These are phyloP conservation scores for Talaromyces sp. DNA, from an alignment of 2,329 filamentous ascomycete species.

Conservation along the genomic window DNA sequence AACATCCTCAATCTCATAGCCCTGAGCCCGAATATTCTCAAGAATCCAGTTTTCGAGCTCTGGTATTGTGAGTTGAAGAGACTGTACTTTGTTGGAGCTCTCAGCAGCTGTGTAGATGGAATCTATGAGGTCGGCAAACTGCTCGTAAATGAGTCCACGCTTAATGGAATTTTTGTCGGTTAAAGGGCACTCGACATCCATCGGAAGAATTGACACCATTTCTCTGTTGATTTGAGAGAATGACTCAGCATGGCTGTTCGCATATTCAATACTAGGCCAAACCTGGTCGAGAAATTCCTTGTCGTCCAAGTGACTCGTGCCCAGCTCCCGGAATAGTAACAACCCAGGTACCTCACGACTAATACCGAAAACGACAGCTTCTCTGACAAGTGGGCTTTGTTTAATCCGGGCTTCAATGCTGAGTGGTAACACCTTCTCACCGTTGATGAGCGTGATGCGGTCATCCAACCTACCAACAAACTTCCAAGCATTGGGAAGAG, in stretches of 20 bases:
- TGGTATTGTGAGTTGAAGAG: slow-evolving; percentile 26
- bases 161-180: slow-evolving; percentile 55
- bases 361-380: slow-evolving; percentile 54
- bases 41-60: slow-evolving; percentile 16
- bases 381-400: slow-evolving; percentile 49
- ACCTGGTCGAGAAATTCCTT: slow-evolving; percentile 34
- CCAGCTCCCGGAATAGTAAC: background rate
- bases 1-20: slow-evolving; percentile 26
- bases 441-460: slow-evolving; percentile 44
- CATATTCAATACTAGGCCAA: slow-evolving; percentile 35
- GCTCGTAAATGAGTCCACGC: slow-evolving; percentile 45
- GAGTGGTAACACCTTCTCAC: slow-evolving; percentile 47
- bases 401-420: slow-evolving; percentile 51
- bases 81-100: slow-evolving; percentile 29
- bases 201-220: slow-evolving; percentile 34
- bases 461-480: slow-evolving; percentile 45
- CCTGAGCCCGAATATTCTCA: slow-evolving; percentile 21
- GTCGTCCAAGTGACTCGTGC: slow-evolving; percentile 17
- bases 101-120: slow-evolving; percentile 21
- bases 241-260: slow-evolving; percentile 38
- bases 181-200: slow-evolving; percentile 38
- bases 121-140: slow-evolving; percentile 43
- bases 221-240: slow-evolving; percentile 42
- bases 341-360: slow-evolving; percentile 8
- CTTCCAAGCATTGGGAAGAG: slow-evolving; percentile 23